Evolutionary conservation across 805 yeast species (phyloP), one percentile per base, ranked within the genome.

Genomic region (Wickerhamiella australiensis): DNA sequence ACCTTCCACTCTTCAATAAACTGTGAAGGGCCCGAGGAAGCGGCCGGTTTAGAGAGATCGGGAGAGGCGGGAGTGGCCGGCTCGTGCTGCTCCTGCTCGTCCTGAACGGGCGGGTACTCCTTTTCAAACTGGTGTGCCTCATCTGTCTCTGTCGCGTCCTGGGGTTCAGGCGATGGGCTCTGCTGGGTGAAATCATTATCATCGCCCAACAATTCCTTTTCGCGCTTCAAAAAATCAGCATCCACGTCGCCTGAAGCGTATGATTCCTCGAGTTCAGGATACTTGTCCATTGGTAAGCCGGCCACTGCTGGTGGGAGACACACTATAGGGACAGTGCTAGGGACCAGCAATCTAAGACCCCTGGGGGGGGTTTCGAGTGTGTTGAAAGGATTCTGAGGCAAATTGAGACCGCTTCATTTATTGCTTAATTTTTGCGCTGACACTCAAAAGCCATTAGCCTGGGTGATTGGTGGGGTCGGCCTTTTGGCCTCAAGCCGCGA

Each of bases 1-100:
- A 78, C 80, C 62, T 76, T 79, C 98, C 98, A 90, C 62, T 81
- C 85, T 58, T 70, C 65, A 47, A 79, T 64, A 26, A 80, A 79
- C 15, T 49, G 52, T 15, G 45, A 42, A 7, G 27, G 22, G n/a
- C 31, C n/a, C 9, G 26, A 20, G 18, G 38, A 25, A 4, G n/a
- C 46, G 18, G 46, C 27, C n/a, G 37, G 15, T 4, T 38, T 36
- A 12, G 35, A 33, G 13, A 17, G 22, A 3, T n/a, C 46, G 25
- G 46, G 42, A 37, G 41, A 38, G 27, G 21, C 22, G 20, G 37
- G 31, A 15, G 31, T 23, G 21, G 27, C 29, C 6, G 22, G 40
- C 17, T 17, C 27, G 7, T 29, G 33, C 40, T 33, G 33, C 20
- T 31, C 50, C 27, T 41, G 36, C 38, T 45, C 57, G 31, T 54